Conservation (phyloP, 306 rosid genomes). For the Casuarina cunninghamiana region DNA sequence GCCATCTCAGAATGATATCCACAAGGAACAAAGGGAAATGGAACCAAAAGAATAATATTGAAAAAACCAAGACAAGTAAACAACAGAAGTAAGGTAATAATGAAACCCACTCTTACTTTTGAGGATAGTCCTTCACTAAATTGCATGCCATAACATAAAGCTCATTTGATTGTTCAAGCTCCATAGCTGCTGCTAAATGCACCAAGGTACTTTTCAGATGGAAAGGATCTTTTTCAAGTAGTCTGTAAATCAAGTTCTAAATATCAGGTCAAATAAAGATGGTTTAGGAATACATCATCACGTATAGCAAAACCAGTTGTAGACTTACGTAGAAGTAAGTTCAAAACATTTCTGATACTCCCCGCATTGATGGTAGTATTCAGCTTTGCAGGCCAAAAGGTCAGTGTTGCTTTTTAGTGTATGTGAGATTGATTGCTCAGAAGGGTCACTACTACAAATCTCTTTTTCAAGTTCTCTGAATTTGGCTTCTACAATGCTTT, state of each 20-base stretch:
- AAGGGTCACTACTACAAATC: constrained; percentile 60
- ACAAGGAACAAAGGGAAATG: not conserved
- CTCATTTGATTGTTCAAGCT: constrained; percentile 96
- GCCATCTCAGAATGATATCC: not conserved
- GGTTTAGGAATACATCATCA: constrained; percentile 13
- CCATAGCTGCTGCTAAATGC: constrained; percentile 96
- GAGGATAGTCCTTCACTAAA: constrained; percentile 96
- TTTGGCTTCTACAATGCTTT: constrained; percentile 72
- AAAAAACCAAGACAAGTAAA: constrained; percentile 21
- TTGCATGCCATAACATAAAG: constrained; percentile 96
- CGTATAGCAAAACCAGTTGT: constrained; percentile 29
- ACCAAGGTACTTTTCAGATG: constrained; percentile 87
- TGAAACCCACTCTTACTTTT: constrained; percentile 52
- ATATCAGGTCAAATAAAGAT: constrained; percentile 14
- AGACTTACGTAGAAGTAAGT: constrained; percentile 80
- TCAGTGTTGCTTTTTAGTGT: constrained; percentile 80
- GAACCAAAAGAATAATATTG: constrained; percentile 1
- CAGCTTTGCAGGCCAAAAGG: constrained; percentile 95
- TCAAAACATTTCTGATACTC: constrained; percentile 98
- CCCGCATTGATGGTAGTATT: constrained; percentile 91
- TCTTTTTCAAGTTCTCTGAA: constrained; percentile 80
- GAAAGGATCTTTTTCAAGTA: constrained; percentile 95
- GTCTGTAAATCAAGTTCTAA: constrained; percentile 42
- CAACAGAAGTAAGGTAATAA: constrained; percentile 2
- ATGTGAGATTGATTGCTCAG: constrained; percentile 59